These are phyloP conservation scores for Phytophthora meadii DNA, from an alignment of 352 stramenopile genomes.

Conservation along the genomic window DNA sequence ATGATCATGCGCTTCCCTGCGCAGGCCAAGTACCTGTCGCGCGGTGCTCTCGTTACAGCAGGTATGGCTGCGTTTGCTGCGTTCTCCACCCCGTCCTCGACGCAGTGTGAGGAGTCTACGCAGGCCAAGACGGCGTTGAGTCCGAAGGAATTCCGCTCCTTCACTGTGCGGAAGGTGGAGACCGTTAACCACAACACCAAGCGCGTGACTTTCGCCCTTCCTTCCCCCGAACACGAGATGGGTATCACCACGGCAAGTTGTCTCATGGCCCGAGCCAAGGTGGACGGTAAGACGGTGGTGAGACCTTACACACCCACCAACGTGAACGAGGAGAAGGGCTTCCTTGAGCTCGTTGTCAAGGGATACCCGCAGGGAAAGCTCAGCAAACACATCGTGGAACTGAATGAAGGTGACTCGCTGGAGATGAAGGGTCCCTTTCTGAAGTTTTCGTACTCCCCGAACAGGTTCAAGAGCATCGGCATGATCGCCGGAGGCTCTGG, in stretches of 20 bases:
- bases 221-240: conserved; percentile 65
- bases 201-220: conserved; percentile 76
- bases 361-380: conserved; percentile 85
- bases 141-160: conserved; percentile 71
- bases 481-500: conserved; percentile 92
- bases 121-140: conserved; percentile 63
- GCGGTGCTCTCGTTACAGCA: conserved; percentile 41
- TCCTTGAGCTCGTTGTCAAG: conserved; percentile 92
- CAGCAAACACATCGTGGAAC: conserved; percentile 86
- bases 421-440: conserved; percentile 92
- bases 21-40: conserved; percentile 44
- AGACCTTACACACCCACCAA: conserved; percentile 91
- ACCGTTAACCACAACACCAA: conserved; percentile 82
- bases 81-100: conserved; percentile 24
- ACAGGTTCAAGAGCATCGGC: conserved; percentile 91
- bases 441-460: conserved; percentile 89
- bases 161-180: conserved; percentile 79
- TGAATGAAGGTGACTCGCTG: conserved; percentile 86
- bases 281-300: conserved; percentile 80
- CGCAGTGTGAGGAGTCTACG: conserved; percentile 31
- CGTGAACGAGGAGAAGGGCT: conserved; percentile 84
- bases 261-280: conserved; percentile 69
- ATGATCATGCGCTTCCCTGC: conserved; percentile 61
- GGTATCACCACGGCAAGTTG: conserved; percentile 64
- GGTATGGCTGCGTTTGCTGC: conserved; percentile 51